Base-by-base conservation (phyloP, 345 rosid species). In the Aquilaria sinensis region DNA sequence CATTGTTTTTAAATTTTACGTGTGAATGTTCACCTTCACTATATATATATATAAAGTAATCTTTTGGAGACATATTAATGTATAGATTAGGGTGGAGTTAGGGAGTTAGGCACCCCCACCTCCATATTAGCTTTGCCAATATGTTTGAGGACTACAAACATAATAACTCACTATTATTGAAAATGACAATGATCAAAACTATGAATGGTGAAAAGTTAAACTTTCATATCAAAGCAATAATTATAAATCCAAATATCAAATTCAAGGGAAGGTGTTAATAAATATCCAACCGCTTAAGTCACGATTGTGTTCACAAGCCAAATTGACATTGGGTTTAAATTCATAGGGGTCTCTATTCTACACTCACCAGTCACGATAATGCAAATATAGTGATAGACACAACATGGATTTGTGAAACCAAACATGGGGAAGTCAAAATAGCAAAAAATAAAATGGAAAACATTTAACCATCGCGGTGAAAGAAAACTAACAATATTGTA, bases 151-250 rank as follows among this genome's bases (percentile, higher is more conserved):
- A 34, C 41, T 34, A 34, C 41, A 6, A n/a, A 34, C 6, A 34
- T 3, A 6, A 60, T 56, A 41, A 66, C 87, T 72, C 60, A 86
- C 89, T 95, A 10, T 90, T 92, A 71, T 90, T 90, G 10, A 90
- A 75, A 60, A 90, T 85, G 58, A 95, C 97, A 54, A 90, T 90
- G 54, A 90, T 87, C 78, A 90, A 72, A 72, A 90, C 93, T 96
- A 90, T 85, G 81, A 90, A 90, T 6, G 97, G 97, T 4, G 97
- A 82, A 75, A 90, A 90, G 70, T 90, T 92, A n/a, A 76, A 90
- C 66, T 67, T 68, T 96, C 97, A 90, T 58, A 90, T 80, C 31
- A 90, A 72, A 47, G 96, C 90, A 60, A 90, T 86, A 30, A 90
- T 73, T 89, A 90, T 75, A 75, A 90, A 90, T 48, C 97, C 92